Evolutionary conservation across 2,329 filamentous ascomycete genomes (phyloP), one percentile per base, ranked within the genome.

Genomic region (Sphaerostilbella broomeana): DNA sequence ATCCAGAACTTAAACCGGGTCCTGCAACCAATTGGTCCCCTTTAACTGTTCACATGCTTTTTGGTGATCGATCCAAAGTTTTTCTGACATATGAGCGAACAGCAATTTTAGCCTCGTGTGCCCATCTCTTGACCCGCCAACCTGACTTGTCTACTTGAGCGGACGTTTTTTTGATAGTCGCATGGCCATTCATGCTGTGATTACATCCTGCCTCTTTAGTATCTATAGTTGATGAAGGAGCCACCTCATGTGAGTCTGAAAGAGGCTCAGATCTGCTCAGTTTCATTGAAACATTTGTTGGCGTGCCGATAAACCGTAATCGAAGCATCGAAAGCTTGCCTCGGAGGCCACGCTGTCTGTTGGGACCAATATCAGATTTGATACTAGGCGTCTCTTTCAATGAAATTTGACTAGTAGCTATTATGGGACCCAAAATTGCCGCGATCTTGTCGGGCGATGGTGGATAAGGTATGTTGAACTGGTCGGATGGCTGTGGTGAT

Each of bases 401-500:
- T 7, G 33, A 35, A 20, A 38, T 37, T 28, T 41, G 42, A 15
- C 35, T 37, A 6, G 33, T 42, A 11, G 45, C 45, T 15, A 38
- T 34, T 26, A 38, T 43, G 17, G 43, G 42, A 10, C 35, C 30
- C 13, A 42, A 39, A 7, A 35, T 42, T 32, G 27, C 45, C 27
- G 48, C 42, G 4, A 29, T 43, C 32, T 40, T 34, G 5, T 40
- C 41, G 9, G 46, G 41, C 2, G 55, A 52, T 4, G 51, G 49
- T 6, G 59, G 59, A 39, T 58, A 60, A 10, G 52, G 40, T 37
- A 64, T 57, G 29, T 60, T 59, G 38, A 63, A 62, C 27, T 59
- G 60, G 18, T 63, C 57, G 10, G 59, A 60, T 16, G 48, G 34
- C 25, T 48, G 49, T 6, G 47, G 43, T 2, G 51, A 53, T 24